Conservation (phyloP, 176 grass and related monocot genomes). For the Carex pumila region DNA sequence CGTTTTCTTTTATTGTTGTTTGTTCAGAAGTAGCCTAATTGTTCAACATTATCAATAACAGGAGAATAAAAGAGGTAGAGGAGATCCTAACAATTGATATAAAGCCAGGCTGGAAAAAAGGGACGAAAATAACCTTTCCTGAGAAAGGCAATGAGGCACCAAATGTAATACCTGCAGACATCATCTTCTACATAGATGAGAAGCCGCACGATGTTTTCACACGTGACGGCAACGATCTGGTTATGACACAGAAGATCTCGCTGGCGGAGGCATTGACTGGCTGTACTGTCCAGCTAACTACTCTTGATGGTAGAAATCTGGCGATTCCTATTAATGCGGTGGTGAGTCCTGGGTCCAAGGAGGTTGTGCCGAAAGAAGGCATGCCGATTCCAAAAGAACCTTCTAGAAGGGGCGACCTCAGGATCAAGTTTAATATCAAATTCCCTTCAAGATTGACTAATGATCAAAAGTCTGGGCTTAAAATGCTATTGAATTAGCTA, state of each 20-base stretch:
- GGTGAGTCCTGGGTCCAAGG: conserved; percentile 60
- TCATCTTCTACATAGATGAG: conserved; percentile 83
- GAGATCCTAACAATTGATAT: conserved; percentile 72
- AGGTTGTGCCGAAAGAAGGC: conserved; percentile 64
- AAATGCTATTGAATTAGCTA: conserved; percentile 51
- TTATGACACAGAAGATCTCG: conserved; percentile 67
- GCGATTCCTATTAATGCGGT: conserved; percentile 44
- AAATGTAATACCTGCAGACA: conserved; percentile 64
- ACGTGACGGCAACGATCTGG: conserved; percentile 76
- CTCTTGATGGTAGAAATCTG: conserved; percentile 54
- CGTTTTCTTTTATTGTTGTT: neutral
- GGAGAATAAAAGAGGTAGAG: conserved; percentile 50
- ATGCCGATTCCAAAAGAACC: conserved; percentile 67
- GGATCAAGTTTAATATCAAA: conserved; percentile 72
- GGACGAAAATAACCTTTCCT: conserved; percentile 72
- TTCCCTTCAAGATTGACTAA: conserved; percentile 62
- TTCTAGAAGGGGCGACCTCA: conserved; percentile 56
- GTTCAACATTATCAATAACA: conserved; percentile 23
- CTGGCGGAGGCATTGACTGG: conserved; percentile 71
- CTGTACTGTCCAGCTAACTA: conserved; percentile 37
- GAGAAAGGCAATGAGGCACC: conserved; percentile 69
- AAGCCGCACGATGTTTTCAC: conserved; percentile 73
- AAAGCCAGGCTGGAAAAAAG: conserved; percentile 86
- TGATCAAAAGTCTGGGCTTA: conserved; percentile 68
- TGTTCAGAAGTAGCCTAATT: conserved; percentile 9